These are phyloP conservation scores for Isatis tinctoria DNA, from an alignment of 345 rosid genomes.

Conservation along the genomic window DNA sequence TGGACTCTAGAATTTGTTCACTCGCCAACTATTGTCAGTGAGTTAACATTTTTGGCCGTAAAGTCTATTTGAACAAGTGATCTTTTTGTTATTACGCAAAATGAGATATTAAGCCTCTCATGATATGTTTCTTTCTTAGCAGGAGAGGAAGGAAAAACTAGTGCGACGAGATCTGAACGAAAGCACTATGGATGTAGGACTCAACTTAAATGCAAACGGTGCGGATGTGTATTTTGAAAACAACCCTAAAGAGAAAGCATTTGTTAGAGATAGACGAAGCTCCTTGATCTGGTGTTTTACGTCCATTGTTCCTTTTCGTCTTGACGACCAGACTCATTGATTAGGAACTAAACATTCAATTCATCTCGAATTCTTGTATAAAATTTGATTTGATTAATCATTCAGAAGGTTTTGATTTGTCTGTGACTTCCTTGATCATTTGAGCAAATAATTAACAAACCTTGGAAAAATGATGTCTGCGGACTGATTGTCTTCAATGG, in stretches of 20 bases:
- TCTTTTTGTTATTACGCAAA: background rate
- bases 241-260: constrained; percentile 17
- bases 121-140: constrained; percentile 26
- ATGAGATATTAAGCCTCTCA: constrained; percentile 8
- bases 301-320: background rate
- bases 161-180: constrained; percentile 90
- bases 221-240: constrained; percentile 37
- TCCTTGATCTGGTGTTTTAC: background rate
- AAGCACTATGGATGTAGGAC: constrained; percentile 72
- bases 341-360: constrained; percentile 1
- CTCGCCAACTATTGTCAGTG: background rate
- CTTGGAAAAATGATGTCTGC: too few relatives aligned
- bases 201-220: constrained; percentile 55
- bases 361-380: background rate
- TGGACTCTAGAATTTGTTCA: background rate
- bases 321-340: constrained; percentile 9
- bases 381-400: constrained; percentile 8
- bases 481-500: background rate
- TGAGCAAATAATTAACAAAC: too few relatives aligned
- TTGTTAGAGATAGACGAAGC: constrained; percentile 8
- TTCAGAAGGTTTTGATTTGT: background rate
- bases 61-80: background rate
- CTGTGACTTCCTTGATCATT: background rate
- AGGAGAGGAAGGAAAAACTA: constrained; percentile 48
- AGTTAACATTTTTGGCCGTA: too few relatives aligned